Evolutionary conservation across 1,139 yeast genomes (phyloP).

Genomic region (Candida sp.): DNA sequence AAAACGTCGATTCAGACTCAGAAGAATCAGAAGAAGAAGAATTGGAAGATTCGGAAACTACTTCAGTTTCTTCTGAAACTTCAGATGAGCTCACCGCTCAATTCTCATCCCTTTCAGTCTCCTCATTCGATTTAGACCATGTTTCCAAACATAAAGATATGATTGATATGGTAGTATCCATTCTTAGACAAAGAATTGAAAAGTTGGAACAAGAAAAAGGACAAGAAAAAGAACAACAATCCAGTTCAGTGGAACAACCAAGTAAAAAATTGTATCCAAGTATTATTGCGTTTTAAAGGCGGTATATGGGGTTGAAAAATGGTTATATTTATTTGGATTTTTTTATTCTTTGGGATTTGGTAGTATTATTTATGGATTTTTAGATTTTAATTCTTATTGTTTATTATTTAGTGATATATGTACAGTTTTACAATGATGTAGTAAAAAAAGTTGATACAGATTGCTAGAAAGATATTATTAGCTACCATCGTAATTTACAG

Average conservation of each 20-base stretch:
- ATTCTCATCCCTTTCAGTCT: conserved; percentile 18
- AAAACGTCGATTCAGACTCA: conserved; percentile 7
- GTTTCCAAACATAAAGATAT: conserved; percentile 37
- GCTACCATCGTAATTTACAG: no score
- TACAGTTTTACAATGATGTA: no score
- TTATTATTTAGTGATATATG: not conserved
- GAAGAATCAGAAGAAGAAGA: conserved; percentile 10
- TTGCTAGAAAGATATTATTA: no score
- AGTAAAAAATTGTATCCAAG: conserved; percentile 42
- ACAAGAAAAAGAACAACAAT: conserved; percentile 5
- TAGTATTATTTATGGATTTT: conserved; percentile 3
- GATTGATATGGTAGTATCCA: conserved; percentile 27
- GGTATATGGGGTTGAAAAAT: not conserved
- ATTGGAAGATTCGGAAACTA: conserved; percentile 7
- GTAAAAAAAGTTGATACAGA: no score
- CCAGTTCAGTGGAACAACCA: conserved; percentile 6
- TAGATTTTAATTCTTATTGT: conserved; percentile 4
- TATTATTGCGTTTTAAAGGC: conserved; percentile 39
- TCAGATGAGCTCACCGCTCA: conserved; percentile 14
- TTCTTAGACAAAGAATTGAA: conserved; percentile 18
- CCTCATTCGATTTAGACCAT: conserved; percentile 20
- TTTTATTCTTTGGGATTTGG: not conserved
- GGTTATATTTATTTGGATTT: not conserved
- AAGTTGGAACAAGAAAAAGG: conserved; percentile 9
- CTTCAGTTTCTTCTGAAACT: not conserved